A percentile compares a stretch with the other conserved stretches of the same genome.
Conservation (phyloP, 345 rosid genomes). For the Excoecaria agallocha region DNA sequence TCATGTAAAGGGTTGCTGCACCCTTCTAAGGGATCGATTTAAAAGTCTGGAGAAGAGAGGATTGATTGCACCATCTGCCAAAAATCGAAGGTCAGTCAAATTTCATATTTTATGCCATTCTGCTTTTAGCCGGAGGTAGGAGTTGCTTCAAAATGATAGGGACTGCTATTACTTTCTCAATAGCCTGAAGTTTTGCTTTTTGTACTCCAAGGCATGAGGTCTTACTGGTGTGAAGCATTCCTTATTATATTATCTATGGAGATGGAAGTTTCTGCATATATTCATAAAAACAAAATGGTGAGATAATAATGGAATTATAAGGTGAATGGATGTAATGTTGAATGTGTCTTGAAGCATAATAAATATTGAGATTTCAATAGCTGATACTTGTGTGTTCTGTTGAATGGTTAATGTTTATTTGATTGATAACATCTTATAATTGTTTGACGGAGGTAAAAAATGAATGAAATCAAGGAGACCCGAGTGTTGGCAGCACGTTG, state of each 20-base stretch:
- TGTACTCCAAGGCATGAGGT: background rate
- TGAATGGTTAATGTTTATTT: no score
- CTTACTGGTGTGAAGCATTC: background rate
- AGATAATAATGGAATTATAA: background rate
- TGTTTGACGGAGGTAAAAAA: no score
- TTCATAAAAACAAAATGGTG: background rate
- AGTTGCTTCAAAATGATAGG: background rate
- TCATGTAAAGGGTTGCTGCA: conserved; percentile 67
- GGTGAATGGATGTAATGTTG: background rate
- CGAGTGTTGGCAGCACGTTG: no score
- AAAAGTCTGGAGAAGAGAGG: conserved; percentile 95
- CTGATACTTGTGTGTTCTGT: no score
- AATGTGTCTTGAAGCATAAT: background rate
- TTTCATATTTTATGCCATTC: background rate
- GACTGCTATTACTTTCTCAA: background rate
- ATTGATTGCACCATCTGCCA: conserved; percentile 57
- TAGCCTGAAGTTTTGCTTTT: background rate
- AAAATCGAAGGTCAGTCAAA: conserved; percentile 53
- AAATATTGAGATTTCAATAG: no score
- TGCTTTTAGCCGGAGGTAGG: background rate
- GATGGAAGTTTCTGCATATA: background rate
- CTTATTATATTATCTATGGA: background rate
- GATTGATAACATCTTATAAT: no score
- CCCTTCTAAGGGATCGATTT: conserved; percentile 80
- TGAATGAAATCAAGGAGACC: no score